These are phyloP conservation scores for Botrytis tulipae DNA, from an alignment of 2,329 filamentous ascomycete genomes.

Conservation along the genomic window DNA sequence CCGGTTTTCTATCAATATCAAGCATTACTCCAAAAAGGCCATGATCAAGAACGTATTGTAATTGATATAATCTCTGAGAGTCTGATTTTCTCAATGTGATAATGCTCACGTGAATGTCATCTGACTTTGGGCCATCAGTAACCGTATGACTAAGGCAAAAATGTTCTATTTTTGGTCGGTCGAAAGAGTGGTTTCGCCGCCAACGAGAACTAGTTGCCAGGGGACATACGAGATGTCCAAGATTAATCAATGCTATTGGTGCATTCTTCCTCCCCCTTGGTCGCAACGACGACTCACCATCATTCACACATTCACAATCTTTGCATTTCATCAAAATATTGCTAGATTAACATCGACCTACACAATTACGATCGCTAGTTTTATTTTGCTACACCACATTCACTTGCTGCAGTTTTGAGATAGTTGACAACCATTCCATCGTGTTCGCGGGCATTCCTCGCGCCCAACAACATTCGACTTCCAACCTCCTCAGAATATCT, in stretches of 20 bases:
- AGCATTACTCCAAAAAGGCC: too few species aligned
- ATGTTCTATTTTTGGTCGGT: background rate
- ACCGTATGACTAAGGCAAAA: background rate
- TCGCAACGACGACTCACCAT: constrained; percentile 20
- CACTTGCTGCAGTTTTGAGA: constrained; percentile 28
- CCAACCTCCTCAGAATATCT: constrained; percentile 26
- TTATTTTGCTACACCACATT: constrained; percentile 23
- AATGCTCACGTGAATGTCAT: background rate
- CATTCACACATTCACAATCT: constrained; percentile 19
- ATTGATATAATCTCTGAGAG: background rate
- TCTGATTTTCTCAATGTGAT: background rate
- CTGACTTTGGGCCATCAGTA: background rate
- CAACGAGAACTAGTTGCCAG: constrained; percentile 13
- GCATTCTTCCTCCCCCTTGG: constrained; percentile 1
- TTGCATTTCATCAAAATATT: constrained; percentile 22
- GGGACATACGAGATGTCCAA: constrained; percentile 13
- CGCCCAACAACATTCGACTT: constrained; percentile 16
- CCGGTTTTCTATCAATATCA: background rate
- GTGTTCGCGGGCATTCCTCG: constrained; percentile 21
- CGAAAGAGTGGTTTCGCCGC: constrained; percentile 20
- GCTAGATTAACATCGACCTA: constrained; percentile 21
- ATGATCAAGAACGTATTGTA: background rate
- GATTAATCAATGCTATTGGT: constrained; percentile 19
- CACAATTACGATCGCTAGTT: constrained; percentile 18
- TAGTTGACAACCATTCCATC: constrained; percentile 4